Base-by-base conservation (phyloP, 2,329 filamentous ascomycete species). In the Xylaria sp. region DNA sequence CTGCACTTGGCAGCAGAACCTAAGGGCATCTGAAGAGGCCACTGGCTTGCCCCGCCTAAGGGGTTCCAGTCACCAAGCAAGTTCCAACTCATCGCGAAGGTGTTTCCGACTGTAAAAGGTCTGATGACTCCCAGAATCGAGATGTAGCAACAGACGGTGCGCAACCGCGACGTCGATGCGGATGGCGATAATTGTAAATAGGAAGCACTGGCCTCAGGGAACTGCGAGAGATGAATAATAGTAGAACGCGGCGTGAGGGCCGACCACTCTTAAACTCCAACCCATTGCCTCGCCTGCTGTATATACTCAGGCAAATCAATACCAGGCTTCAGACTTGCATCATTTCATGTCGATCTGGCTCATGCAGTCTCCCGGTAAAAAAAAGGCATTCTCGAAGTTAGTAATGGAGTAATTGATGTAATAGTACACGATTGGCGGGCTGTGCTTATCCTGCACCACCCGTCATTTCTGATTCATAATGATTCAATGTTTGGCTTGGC, bases 391-490 rank as follows among this genome's bases (percentile, higher is more conserved):
- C 25, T 30, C 25, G 15, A 50, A 10, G 25, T n/a, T 50, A n/a
- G 25, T 18, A 30, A 30, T 50, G 7, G 25, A 18, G 15, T 50
- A n/a, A 30, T 52, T 18, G 36, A 30, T 13, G 20, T 18, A 57
- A 41, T 57, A 18, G 10, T n/a, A 57, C 15, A 36, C 36, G 36
- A 30, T 43, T 57, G 23, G 55, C 34, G 20, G 36, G 13, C 32
- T 48, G 13, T 45, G 12, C 20, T 32, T n/a, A 32, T 53, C 23
- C 23, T 61, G 25, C 46, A 61, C 53, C 48, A 61, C n/a, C 34
- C 32, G 23, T 61, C 34, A 61, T 61, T 53, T 61, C 36, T 61
- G 46, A 61, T 53, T 53, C 59, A 61, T 41, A 43, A 61, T 43
- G 57, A 60, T 60, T 60, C 57, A 53, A 6, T 32, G 48, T 32